Base-by-base conservation (phyloP, 148 eudicot genomes). In the Heliosperma pusillum region DNA sequence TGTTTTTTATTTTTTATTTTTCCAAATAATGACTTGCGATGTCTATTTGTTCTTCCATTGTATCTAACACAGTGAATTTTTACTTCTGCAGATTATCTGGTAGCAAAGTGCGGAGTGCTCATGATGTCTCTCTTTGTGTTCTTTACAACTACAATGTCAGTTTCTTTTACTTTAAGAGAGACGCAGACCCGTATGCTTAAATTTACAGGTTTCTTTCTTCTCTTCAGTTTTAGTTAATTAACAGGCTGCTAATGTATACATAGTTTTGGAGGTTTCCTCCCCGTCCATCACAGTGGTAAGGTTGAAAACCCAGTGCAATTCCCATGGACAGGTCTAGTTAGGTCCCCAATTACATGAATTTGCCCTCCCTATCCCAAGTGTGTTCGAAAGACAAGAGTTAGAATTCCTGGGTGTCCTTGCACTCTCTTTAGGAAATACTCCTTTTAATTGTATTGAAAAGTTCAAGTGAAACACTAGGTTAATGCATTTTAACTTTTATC, bases 81-180 rank as follows among this genome's bases (percentile, higher is more conserved):
- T 66, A 76, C 56, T 70, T 68, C 9, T 85, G 88, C 97, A 96
- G 99, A 96, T 70, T 96, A 96, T 76, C 90, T 96, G 82, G 99
- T 91, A 50, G 88, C 89, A 50, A 96, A 96, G 76, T 96, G 99
- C 82, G 99, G 97, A 22, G 99, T 96, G 75, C 91, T 96, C 72
- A 89, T 96, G 94, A 96, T 96, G 99, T 92, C 99, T 44, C 93
- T 96, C 66, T 96, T 96, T 84, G 98, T 96, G 80, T 96, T 96
- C 93, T 96, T 96, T 86, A 96, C 99, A 29, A 96, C 99, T 71
- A 96, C 99, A 61, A 96, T 96, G 99, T 96, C 99, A 57, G 99
- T 96, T 75, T 92, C 99, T 45, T 96, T 96, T 82, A 96, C 99
- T 24, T 74, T 96, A 83, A 89, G 99, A 84, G 99, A 96, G 86